These are phyloP conservation scores for Stachybotrys elegans DNA, from an alignment of 2,329 filamentous ascomycete species.

Conservation along the genomic window DNA sequence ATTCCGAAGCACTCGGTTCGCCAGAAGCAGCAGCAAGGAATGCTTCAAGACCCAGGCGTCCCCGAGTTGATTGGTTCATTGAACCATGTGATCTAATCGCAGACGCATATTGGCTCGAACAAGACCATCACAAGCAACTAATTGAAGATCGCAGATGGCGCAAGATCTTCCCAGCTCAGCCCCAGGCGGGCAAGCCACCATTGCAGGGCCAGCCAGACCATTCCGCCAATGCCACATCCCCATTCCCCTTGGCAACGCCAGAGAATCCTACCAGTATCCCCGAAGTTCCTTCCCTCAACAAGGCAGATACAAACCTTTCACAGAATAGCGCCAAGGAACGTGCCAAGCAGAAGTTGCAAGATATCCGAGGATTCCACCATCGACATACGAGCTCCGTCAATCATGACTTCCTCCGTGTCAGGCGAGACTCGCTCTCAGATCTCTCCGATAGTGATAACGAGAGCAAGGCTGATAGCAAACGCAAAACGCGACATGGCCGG, in stretches of 20 bases:
- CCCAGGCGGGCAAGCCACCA: conserved; percentile 22
- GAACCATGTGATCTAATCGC: conserved; percentile 82
- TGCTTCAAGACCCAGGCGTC: conserved; percentile 59
- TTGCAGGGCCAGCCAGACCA: conserved; percentile 19
- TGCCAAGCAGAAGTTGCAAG: conserved; percentile 56
- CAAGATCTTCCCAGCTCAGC: conserved; percentile 56
- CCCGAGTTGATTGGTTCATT: conserved; percentile 79
- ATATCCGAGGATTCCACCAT: conserved; percentile 48
- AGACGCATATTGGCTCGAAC: conserved; percentile 86
- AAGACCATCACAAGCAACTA: conserved; percentile 70
- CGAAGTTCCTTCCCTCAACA: conserved; percentile 15
- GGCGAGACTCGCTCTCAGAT: conserved; percentile 50
- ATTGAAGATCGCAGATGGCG: conserved; percentile 77
- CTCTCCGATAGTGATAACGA: conserved; percentile 55
- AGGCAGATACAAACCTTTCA: conserved; percentile 34
- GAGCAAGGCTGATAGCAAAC: conserved; percentile 24
- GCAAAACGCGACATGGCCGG: conserved; percentile 25
- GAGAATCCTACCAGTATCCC: conserved; percentile 14
- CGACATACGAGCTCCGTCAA: conserved; percentile 45
- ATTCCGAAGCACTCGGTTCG: conserved; percentile 34
- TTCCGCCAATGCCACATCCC: conserved; percentile 15
- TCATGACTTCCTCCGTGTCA: conserved; percentile 47
- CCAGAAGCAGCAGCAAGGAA: conserved; percentile 37
- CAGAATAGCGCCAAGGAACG: conserved; percentile 53
- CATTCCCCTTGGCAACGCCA: conserved; percentile 12